Evolutionary conservation across 768 basidiomycete species (phyloP).

Genomic region (Trametes sanguinea): DNA sequence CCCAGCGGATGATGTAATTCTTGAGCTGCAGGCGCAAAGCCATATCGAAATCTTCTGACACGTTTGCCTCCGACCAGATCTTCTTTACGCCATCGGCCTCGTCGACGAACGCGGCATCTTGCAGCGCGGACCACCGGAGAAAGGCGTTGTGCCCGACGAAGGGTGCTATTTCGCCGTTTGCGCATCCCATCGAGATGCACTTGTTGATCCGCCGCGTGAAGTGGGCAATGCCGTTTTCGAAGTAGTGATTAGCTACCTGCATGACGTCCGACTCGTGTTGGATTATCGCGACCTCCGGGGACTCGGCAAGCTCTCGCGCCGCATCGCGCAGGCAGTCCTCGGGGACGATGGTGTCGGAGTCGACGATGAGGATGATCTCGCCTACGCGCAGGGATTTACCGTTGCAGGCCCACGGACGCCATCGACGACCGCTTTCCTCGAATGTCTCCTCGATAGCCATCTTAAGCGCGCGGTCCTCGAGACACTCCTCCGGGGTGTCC

Average conservation of each 20-base stretch:
- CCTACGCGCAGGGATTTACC: slow-evolving; percentile 75
- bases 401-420: slow-evolving; percentile 78
- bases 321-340: slow-evolving; percentile 92
- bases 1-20: slow-evolving; percentile 82
- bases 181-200: slow-evolving; percentile 75
- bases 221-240: slow-evolving; percentile 87
- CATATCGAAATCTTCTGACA: slow-evolving; percentile 85
- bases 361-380: slow-evolving; percentile 78
- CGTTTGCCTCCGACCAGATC: slow-evolving; percentile 83
- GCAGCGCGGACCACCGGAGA: slow-evolving; percentile 87
- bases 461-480: slow-evolving; percentile 75
- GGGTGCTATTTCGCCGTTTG: slow-evolving; percentile 81
- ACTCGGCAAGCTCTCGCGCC: slow-evolving; percentile 79
- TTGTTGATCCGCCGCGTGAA: slow-evolving; percentile 89
- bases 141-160: slow-evolving; percentile 91
- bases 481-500: slow-evolving; percentile 44
- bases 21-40: slow-evolving; percentile 62
- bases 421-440: slow-evolving; percentile 55
- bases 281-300: slow-evolving; percentile 84
- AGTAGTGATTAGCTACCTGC: slow-evolving; percentile 88
- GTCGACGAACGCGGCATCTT: slow-evolving; percentile 81
- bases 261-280: slow-evolving; percentile 94
- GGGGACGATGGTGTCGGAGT: slow-evolving; percentile 79
- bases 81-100: slow-evolving; percentile 61
- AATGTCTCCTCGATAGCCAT: slow-evolving; percentile 75